Evolutionary conservation across 2,329 filamentous ascomycete species (phyloP), one percentile per base, ranked within the genome.

Genomic region (Fusarium decemcellulare): DNA sequence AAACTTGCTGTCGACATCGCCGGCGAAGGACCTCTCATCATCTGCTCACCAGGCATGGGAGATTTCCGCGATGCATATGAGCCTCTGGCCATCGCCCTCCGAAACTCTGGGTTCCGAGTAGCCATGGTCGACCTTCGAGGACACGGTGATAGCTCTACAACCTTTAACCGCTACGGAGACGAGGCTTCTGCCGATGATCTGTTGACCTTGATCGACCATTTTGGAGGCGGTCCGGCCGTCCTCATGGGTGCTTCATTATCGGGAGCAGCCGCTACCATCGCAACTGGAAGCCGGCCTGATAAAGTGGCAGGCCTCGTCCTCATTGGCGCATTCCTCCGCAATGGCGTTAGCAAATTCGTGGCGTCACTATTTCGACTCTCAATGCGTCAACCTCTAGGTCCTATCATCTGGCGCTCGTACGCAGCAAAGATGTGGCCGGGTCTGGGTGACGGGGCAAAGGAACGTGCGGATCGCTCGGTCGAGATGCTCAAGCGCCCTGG

Each of bases 21-120:
- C 1, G 67, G 67, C 3, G 50, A 63, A 4, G 67, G 67, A 0
- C 67, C 67, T 11, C 66, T 70, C 1, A 29, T 70, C 32, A 63
- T 70, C 46, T 70, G 67, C 15, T 70, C 67, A 2, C 67, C 67
- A 1, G 67, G 36, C 0, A 55, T 70, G 66, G 67, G 67, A n/a
- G 67, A 70, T 2, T 67, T 69, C 1, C 62, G 67, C 23, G 67
- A 70, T 16, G 62, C 54, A 37, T 70, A 67, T 12, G 44, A 39
- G 0, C 58, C 67, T 10, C 9, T 70, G 0, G 67, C 67, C 5
- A 48, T 8, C 0, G 51, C 62, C 3, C 62, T 70, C 18, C 53
- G 53, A 1, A 36, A 52, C 15, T 36, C 54, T 1, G 66, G 67
- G 10, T 70, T 60, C 14, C 52, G 37, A 27, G 66, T 70, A 11